These are phyloP conservation scores for Ophiostoma ips DNA, from an alignment of 2,329 filamentous ascomycete genomes.

Conservation along the genomic window DNA sequence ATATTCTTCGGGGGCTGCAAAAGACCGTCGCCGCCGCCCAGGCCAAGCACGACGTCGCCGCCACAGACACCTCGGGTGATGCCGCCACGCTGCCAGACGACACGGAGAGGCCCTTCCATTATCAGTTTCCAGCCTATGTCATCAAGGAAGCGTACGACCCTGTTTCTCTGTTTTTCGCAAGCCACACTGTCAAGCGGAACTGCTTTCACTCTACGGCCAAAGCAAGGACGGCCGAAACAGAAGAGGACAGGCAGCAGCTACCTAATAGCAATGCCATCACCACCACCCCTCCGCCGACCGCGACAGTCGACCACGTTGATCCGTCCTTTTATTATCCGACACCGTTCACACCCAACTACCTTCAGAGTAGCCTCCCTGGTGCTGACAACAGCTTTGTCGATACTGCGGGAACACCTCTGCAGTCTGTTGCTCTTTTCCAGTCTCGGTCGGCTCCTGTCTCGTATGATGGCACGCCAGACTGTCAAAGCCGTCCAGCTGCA, in stretches of 20 bases:
- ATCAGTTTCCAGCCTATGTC: constrained; percentile 12
- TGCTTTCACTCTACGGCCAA: background rate
- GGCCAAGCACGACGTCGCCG: constrained; percentile 8
- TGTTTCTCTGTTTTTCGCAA: constrained; percentile 10
- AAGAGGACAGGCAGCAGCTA: background rate
- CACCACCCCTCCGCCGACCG: background rate
- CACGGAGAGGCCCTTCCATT: constrained; percentile 7
- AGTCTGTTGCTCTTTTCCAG: no score
- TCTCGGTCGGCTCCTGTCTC: background rate
- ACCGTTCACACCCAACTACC: background rate
- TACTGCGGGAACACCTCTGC: background rate
- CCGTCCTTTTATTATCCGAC: background rate
- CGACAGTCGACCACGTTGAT: background rate
- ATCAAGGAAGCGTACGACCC: constrained; percentile 16
- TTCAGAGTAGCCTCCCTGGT: background rate
- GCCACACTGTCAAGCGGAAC: background rate
- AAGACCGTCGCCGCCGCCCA: constrained; percentile 23
- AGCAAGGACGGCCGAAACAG: no score
- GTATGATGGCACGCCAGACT: no score
- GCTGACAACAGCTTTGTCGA: no score
- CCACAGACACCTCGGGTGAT: background rate
- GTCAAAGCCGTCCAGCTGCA: background rate
- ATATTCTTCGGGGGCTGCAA: constrained; percentile 36
- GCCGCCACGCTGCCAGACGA: background rate
- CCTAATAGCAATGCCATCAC: background rate